A percentile compares a stretch with the other conserved stretches of the same genome.
phyloP scores from a whole-genome alignment of 2,329 filamentous ascomycete species.

The Aspergillus felis region DNA sequence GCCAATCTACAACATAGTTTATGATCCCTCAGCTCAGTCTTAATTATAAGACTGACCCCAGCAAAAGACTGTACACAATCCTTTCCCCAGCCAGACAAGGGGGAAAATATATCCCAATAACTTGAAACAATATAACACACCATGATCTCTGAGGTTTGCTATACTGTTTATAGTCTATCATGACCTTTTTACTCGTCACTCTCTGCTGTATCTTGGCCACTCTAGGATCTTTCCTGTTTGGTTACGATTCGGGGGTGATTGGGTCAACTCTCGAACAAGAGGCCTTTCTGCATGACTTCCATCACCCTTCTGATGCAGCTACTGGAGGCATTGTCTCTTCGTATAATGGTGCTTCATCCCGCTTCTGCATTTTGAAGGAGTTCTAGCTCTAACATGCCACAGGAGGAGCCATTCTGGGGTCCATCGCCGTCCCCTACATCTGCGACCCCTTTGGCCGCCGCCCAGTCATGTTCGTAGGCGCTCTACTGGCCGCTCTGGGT shows the following conservation, averaged over 20 bases:
- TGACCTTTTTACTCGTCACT: conserved; percentile 29
- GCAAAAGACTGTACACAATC: too few relatives aligned
- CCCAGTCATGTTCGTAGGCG: conserved; percentile 33
- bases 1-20: too few relatives aligned
- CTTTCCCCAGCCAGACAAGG: too few relatives aligned
- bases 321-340: conserved; percentile 40
- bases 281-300: conserved; percentile 30
- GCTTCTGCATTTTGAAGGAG: conserved; percentile 14
- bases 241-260: conserved; percentile 44
- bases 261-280: conserved; percentile 33
- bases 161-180: conserved; percentile 12
- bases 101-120: too few relatives aligned
- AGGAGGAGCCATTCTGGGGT: conserved; percentile 39
- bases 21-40: too few relatives aligned
- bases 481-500: conserved; percentile 31
- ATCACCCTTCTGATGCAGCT: conserved; percentile 27
- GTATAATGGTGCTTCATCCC: conserved; percentile 28
- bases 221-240: conserved; percentile 47
- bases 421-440: conserved; percentile 29
- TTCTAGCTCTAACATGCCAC: neutral
- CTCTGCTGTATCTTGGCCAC: conserved; percentile 42
- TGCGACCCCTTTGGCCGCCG: conserved; percentile 32
- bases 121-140: too few relatives aligned
- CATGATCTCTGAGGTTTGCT: conserved; percentile 6
- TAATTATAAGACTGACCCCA: too few relatives aligned